A percentile compares a stretch with the other conserved stretches of the same genome.
phyloP scores from a whole-genome alignment of 768 basidiomycete genomes.

The Lactarius sanguifluus region DNA sequence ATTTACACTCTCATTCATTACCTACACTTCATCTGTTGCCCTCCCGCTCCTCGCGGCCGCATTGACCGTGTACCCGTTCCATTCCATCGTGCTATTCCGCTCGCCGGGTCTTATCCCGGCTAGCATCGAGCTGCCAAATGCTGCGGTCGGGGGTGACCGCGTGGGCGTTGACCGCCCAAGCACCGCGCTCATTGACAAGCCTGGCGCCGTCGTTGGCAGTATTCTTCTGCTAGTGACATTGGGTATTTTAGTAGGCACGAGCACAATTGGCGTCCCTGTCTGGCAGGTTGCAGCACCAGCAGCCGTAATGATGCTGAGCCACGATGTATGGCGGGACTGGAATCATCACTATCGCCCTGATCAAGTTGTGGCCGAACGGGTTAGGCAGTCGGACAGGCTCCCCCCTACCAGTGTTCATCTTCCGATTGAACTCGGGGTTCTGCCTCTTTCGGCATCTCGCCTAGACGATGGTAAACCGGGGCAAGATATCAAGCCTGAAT shows the following conservation, averaged over 20 bases:
- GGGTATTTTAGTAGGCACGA: conserved; percentile 70
- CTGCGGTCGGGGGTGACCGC: conserved; percentile 32
- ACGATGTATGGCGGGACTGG: conserved; percentile 54
- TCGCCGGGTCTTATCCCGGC: conserved; percentile 53
- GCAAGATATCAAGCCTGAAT: conserved; percentile 12
- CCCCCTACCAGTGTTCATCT: not conserved
- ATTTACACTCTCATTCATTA: conserved; percentile 72
- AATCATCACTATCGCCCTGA: not conserved
- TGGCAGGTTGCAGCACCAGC: conserved; percentile 87
- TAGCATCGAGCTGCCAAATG: conserved; percentile 43
- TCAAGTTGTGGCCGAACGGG: not conserved
- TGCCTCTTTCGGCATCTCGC: conserved; percentile 4
- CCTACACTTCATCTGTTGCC: conserved; percentile 80
- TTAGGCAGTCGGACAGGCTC: not conserved
- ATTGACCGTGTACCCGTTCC: conserved; percentile 58
- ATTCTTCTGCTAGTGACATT: conserved; percentile 66
- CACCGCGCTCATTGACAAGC: conserved; percentile 66
- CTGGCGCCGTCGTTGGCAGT: conserved; percentile 73
- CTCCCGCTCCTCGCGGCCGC: conserved; percentile 73
- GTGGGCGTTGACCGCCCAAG: conserved; percentile 41
- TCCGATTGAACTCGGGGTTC: conserved; percentile 18
- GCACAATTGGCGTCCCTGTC: conserved; percentile 73
- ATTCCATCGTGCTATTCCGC: conserved; percentile 56
- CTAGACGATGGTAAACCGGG: conserved; percentile 5
- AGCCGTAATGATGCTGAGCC: conserved; percentile 65